Percentiles rank a stretch among this genome's conserved stretches.
These are phyloP conservation scores for Malus orientalis DNA, from an alignment of 306 rosid genomes.

Conservation along the genomic window DNA sequence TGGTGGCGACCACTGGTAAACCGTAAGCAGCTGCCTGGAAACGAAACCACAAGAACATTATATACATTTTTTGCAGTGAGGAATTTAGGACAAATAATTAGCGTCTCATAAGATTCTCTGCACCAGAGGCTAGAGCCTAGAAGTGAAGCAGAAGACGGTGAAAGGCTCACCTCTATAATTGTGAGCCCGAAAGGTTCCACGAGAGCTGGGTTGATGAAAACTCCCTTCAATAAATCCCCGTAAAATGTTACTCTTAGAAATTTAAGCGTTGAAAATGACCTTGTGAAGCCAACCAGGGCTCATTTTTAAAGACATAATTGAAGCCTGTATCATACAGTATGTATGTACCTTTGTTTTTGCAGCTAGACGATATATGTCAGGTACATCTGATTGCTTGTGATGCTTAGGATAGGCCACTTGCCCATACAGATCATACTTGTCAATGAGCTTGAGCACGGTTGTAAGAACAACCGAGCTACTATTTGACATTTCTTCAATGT, in stretches of 20 bases:
- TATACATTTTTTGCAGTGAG: not conserved
- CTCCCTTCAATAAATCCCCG: conserved; percentile 56
- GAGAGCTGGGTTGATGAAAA: conserved; percentile 78
- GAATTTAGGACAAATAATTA: not conserved
- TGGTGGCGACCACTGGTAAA: conserved; percentile 78
- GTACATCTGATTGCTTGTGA: conserved; percentile 77
- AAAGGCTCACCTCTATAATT: conserved; percentile 52
- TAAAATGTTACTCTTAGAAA: conserved; percentile 9
- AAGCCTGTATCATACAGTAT: not conserved
- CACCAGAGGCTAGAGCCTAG: not conserved
- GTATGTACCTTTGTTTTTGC: conserved; percentile 70
- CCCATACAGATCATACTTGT: conserved; percentile 73
- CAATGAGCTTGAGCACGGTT: conserved; percentile 66
- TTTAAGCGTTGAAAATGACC: conserved; percentile 3
- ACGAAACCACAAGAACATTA: not conserved
- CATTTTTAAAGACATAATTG: not conserved
- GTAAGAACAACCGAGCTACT: conserved; percentile 61
- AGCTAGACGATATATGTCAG: conserved; percentile 70
- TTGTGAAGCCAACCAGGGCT: not conserved
- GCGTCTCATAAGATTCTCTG: not conserved
- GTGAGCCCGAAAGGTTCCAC: conserved; percentile 91
- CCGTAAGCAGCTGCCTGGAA: conserved; percentile 83
- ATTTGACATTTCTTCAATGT: conserved; percentile 61
- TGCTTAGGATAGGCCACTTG: conserved; percentile 87
- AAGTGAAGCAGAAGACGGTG: not conserved